These are phyloP conservation scores for Hansfordia pulvinata DNA, from an alignment of 2,329 filamentous ascomycete species.

Conservation along the genomic window DNA sequence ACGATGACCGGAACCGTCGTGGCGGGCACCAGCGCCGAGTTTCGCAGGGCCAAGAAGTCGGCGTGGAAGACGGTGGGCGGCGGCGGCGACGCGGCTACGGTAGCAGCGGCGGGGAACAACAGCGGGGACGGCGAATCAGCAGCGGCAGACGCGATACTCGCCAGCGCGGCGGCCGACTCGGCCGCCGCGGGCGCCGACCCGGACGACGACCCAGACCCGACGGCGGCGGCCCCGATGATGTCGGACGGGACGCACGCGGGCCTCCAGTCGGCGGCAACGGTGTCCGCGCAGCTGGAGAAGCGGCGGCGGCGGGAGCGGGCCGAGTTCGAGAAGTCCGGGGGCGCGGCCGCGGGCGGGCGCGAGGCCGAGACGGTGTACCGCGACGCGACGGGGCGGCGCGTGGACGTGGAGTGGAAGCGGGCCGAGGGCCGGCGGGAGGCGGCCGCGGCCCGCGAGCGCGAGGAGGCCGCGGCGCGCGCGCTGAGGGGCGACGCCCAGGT, in stretches of 20 bases:
- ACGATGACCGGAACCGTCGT: constrained; percentile 39
- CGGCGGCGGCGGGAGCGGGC: constrained; percentile 52
- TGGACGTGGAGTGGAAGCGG: constrained; percentile 83
- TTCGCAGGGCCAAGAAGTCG: constrained; percentile 65
- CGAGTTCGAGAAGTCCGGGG: constrained; percentile 27
- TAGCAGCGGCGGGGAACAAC: constrained; percentile 10
- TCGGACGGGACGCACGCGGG: constrained; percentile 79
- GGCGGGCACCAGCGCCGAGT: constrained; percentile 41
- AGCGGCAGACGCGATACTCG: constrained; percentile 68
- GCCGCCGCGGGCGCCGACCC: constrained; percentile 33
- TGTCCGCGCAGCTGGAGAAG: constrained; percentile 54
- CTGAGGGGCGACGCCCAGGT: constrained; percentile 79
- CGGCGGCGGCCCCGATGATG: constrained; percentile 48
- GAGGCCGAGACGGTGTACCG: constrained; percentile 83
- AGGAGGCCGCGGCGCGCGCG: constrained; percentile 55
- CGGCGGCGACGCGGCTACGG: constrained; percentile 24
- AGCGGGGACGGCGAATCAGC: constrained; percentile 32
- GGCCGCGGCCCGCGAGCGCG: constrained; percentile 57
- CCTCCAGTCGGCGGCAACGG: constrained; percentile 69
- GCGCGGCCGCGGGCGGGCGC: constrained; percentile 19
- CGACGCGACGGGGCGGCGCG: constrained; percentile 85
- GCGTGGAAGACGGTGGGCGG: constrained; percentile 62
- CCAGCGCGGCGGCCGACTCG: constrained; percentile 48
- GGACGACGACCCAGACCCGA: constrained; percentile 26
- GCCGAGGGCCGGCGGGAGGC: constrained; percentile 63